Evolutionary conservation across 257 asterid genomes (phyloP).

Genomic region (Forsythia viridissima): DNA sequence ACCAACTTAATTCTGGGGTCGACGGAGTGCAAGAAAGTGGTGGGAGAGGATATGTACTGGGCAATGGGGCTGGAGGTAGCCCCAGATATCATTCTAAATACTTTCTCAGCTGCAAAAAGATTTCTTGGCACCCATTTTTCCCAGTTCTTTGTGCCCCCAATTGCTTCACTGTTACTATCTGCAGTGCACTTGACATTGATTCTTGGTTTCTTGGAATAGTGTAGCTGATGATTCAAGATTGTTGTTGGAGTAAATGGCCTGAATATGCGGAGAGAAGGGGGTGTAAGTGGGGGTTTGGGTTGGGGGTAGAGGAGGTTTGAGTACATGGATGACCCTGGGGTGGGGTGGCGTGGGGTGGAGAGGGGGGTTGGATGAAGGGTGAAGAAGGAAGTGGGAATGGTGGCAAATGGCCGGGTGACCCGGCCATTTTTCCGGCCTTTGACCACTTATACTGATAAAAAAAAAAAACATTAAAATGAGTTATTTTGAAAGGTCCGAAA

Average conservation of each 20-base stretch:
- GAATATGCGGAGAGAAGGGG: conserved; percentile 19
- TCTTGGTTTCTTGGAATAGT: conserved; percentile 27
- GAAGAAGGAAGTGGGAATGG: too few species aligned
- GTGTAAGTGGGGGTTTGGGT: conserved; percentile 22
- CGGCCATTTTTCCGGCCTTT: too few species aligned
- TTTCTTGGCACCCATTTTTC: conserved; percentile 81
- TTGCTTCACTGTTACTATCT: conserved; percentile 28
- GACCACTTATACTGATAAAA: too few species aligned
- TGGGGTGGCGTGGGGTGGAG: neutral
- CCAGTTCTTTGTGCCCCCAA: conserved; percentile 55
- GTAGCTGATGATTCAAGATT: conserved; percentile 24
- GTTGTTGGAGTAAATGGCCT: conserved; percentile 16
- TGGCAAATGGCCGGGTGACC: too few species aligned
- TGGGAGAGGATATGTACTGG: conserved; percentile 91
- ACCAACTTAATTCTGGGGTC: conserved; percentile 96
- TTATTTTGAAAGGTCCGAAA: too few species aligned
- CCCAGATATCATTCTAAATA: conserved; percentile 79
- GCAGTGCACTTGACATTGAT: conserved; percentile 42
- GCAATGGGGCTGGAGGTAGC: conserved; percentile 97
- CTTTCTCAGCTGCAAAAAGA: conserved; percentile 74
- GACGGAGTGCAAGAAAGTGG: conserved; percentile 89
- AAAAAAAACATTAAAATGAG: too few species aligned
- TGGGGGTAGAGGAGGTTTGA: conserved; percentile 43
- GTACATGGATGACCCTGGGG: conserved; percentile 40
- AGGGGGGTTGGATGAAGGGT: neutral